Percentiles rank a stretch among this genome's conserved stretches.
phyloP scores from a whole-genome alignment of 345 rosid species.

The Citrus maxima region DNA sequence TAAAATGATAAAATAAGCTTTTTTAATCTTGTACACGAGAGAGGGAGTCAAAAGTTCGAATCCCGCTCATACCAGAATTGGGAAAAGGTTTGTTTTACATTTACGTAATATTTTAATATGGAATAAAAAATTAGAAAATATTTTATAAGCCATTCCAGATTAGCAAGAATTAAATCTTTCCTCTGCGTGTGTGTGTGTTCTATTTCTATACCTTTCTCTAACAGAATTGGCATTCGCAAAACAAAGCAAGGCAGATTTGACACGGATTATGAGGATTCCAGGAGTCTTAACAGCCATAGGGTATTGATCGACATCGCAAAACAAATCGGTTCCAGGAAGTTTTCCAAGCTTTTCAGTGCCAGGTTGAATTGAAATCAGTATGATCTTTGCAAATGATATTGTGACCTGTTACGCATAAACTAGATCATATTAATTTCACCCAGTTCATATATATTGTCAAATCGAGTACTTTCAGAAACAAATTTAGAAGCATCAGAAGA shows the following conservation, averaged over 20 bases:
- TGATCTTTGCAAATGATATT: slow-evolving; percentile 76
- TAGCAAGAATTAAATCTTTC: too few species aligned
- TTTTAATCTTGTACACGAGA: too few species aligned
- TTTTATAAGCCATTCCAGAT: neutral
- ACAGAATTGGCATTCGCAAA: slow-evolving; percentile 85
- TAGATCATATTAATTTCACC: neutral
- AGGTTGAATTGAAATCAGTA: slow-evolving; percentile 60
- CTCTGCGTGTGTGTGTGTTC: neutral
- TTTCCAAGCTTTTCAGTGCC: slow-evolving; percentile 71
- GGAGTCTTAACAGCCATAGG: slow-evolving; percentile 71
- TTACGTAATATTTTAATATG: too few species aligned
- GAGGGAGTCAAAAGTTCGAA: too few species aligned
- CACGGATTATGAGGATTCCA: slow-evolving; percentile 48
- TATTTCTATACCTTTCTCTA: slow-evolving; percentile 48
- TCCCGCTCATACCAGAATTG: too few species aligned
- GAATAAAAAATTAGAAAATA: too few species aligned
- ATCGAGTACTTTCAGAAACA: neutral
- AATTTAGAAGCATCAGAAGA: neutral
- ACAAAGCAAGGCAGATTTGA: slow-evolving; percentile 79
- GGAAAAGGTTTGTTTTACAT: too few species aligned
- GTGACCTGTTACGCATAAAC: slow-evolving; percentile 43
- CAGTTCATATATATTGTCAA: neutral
- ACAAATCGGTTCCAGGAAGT: slow-evolving; percentile 59
- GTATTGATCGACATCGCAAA: slow-evolving; percentile 62
- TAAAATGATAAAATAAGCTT: too few species aligned